A percentile compares a stretch with the other conserved stretches of the same genome.
Conservation (phyloP, 768 basidiomycete species). For the Coprinellus micaceus region DNA sequence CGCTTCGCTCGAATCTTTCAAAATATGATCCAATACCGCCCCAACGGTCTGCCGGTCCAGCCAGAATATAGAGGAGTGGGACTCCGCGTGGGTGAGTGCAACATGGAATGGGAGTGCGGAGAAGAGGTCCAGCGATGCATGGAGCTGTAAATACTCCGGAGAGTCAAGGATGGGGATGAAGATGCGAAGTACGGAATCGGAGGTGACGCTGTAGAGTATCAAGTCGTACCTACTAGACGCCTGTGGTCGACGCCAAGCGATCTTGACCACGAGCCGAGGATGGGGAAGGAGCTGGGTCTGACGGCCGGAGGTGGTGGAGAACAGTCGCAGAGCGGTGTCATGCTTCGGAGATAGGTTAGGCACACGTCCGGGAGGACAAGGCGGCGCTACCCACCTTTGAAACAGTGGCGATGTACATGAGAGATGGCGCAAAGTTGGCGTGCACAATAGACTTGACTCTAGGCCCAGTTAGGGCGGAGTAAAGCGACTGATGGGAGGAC, state of each 20-base stretch:
- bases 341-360: slow-evolving; percentile 24
- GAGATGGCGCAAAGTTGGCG: slow-evolving; percentile 68
- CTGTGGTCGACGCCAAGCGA: slow-evolving; percentile 72
- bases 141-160: slow-evolving; percentile 80
- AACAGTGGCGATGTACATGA: slow-evolving; percentile 68
- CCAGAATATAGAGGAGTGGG: slow-evolving; percentile 58
- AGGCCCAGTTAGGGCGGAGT: slow-evolving; percentile 5
- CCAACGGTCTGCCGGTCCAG: slow-evolving; percentile 62
- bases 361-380: too few species aligned
- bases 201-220: slow-evolving; percentile 79
- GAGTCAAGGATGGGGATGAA: slow-evolving; percentile 87
- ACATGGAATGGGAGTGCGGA: slow-evolving; percentile 50
- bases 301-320: slow-evolving; percentile 69
- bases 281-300: slow-evolving; percentile 68
- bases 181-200: slow-evolving; percentile 77
- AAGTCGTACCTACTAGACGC: slow-evolving; percentile 69
- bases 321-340: slow-evolving; percentile 59
- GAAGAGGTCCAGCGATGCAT: slow-evolving; percentile 69
- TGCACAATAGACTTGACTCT: slow-evolving; percentile 49
- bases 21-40: slow-evolving; percentile 39
- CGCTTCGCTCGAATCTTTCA: slow-evolving; percentile 44
- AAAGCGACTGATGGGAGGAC: slow-evolving; percentile 15
- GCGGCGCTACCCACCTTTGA: slow-evolving; percentile 52
- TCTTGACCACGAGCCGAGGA: slow-evolving; percentile 65
- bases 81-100: slow-evolving; percentile 27